These are phyloP conservation scores for Diplodia intermedia DNA, from an alignment of 2,329 filamentous ascomycete genomes.

Conservation along the genomic window DNA sequence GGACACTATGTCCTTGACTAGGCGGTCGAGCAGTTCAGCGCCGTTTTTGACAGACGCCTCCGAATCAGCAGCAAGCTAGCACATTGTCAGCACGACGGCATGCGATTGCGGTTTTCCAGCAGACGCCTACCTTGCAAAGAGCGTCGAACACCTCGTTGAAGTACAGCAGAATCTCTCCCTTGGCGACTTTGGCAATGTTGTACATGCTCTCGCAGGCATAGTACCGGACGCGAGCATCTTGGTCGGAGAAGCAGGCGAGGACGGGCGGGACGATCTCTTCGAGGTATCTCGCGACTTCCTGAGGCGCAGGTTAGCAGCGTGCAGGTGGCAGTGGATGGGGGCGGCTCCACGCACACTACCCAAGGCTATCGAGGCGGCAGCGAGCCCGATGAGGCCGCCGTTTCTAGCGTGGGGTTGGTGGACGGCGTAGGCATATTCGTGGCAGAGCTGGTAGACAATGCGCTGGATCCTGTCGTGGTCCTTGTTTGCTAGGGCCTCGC, in stretches of 20 bases:
- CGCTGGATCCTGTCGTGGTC: constrained; percentile 82
- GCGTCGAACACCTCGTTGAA: constrained; percentile 99
- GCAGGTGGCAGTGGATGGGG: constrained; percentile 34
- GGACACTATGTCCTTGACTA: constrained; percentile 95
- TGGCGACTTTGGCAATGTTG: constrained; percentile 98
- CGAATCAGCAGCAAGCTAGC: constrained; percentile 88
- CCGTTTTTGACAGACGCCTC: constrained; percentile 98
- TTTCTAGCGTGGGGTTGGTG: constrained; percentile 97
- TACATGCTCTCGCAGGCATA: constrained; percentile 99
- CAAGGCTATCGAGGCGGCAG: constrained; percentile 92
- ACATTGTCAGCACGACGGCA: constrained; percentile 36
- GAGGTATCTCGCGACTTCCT: constrained; percentile 92
- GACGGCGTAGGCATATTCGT: constrained; percentile 96
- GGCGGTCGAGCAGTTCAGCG: constrained; percentile 89
- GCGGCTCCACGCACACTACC: constrained; percentile 70
- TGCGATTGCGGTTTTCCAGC: not conserved
- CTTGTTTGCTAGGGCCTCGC: constrained; percentile 77
- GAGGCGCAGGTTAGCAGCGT: constrained; percentile 40
- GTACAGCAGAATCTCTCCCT: constrained; percentile 94
- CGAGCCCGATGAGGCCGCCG: constrained; percentile 92
- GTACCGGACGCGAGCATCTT: constrained; percentile 95
- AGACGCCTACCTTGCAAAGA: constrained; percentile 77
- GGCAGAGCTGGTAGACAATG: constrained; percentile 94
- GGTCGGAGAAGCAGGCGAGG: constrained; percentile 94
- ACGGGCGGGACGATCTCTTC: constrained; percentile 95